phyloP scores from a whole-genome alignment of 2,329 filamentous ascomycete genomes.

The Xenosphaeropsis pyriputrescens region DNA sequence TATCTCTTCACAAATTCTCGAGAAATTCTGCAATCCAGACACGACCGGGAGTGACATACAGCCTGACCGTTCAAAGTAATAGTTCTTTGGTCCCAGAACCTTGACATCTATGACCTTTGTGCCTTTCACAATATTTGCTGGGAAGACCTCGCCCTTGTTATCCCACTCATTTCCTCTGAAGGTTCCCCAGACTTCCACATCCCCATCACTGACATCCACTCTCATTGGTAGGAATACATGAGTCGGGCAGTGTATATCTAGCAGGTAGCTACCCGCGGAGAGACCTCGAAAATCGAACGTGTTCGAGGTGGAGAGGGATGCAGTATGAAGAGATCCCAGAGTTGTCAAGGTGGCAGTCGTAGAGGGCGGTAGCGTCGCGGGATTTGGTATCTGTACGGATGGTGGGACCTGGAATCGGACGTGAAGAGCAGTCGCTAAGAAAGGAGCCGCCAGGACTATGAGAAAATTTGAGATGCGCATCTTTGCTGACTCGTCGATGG shows the following conservation, averaged over 20 bases:
- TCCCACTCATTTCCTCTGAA: conserved; percentile 82
- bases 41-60: conserved; percentile 39
- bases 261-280: conserved; percentile 60
- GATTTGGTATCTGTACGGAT: conserved; percentile 12
- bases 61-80: conserved; percentile 59
- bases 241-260: conserved; percentile 63
- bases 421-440: conserved; percentile 19
- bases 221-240: conserved; percentile 67
- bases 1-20: no score
- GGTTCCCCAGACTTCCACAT: conserved; percentile 64
- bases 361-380: conserved; percentile 33
- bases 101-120: conserved; percentile 18
- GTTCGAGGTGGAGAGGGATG: conserved; percentile 52
- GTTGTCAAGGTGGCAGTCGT: conserved; percentile 54
- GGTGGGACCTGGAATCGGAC: conserved; percentile 12
- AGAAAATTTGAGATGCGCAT: conserved; percentile 23
- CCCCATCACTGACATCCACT: conserved; percentile 49
- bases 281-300: conserved; percentile 67
- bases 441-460: conserved; percentile 19
- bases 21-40: no score
- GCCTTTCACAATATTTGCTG: conserved; percentile 12
- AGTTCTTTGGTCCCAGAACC: conserved; percentile 49
- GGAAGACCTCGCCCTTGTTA: conserved; percentile 57
- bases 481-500: neutral
- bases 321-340: conserved; percentile 29